Conservation (phyloP, 1,284 basidiomycete genomes). For the Vanrija pseudolonga region DNA sequence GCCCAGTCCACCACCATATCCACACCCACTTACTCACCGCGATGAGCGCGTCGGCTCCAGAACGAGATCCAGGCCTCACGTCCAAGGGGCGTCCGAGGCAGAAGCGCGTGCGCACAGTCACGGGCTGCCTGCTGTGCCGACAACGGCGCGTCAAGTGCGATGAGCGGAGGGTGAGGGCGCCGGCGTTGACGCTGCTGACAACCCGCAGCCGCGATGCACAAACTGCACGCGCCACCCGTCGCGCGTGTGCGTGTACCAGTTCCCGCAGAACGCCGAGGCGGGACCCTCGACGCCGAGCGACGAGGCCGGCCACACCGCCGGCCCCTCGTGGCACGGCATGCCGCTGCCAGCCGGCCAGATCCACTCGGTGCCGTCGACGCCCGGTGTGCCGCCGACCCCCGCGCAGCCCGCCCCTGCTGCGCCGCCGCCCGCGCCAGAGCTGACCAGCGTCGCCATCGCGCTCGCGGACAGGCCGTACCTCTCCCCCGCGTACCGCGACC, state of each 20-base stretch:
- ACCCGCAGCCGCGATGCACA: slow-evolving; percentile 1
- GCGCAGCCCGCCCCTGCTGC: too few relatives aligned
- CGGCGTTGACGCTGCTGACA: background rate
- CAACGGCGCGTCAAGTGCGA: slow-evolving; percentile 7
- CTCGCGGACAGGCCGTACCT: too few relatives aligned
- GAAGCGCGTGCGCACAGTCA: slow-evolving; percentile 11
- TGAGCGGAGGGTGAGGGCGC: slow-evolving; percentile 1
- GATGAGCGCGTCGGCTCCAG: too few relatives aligned
- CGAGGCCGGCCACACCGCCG: background rate
- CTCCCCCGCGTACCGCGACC: too few relatives aligned
- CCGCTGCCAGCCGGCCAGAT: background rate
- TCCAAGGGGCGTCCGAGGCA: slow-evolving; percentile 1
- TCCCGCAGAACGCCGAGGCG: slow-evolving; percentile 4
- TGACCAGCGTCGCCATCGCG: too few relatives aligned
- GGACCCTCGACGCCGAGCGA: slow-evolving; percentile 3
- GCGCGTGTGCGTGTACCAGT: slow-evolving; percentile 9
- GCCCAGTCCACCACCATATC: too few relatives aligned
- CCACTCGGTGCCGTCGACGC: background rate
- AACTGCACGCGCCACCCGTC: slow-evolving; percentile 6
- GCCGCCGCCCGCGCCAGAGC: too few relatives aligned
- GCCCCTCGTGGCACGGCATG: background rate
- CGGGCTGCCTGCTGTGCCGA: slow-evolving; percentile 6
- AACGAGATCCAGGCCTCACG: background rate
- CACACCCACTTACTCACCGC: too few relatives aligned
- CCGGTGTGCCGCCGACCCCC: too few relatives aligned